Percentiles rank a stretch among this genome's conserved stretches.
These are phyloP conservation scores for Tolypocladium sp. DNA, from an alignment of 2,329 filamentous ascomycete species.

Conservation along the genomic window DNA sequence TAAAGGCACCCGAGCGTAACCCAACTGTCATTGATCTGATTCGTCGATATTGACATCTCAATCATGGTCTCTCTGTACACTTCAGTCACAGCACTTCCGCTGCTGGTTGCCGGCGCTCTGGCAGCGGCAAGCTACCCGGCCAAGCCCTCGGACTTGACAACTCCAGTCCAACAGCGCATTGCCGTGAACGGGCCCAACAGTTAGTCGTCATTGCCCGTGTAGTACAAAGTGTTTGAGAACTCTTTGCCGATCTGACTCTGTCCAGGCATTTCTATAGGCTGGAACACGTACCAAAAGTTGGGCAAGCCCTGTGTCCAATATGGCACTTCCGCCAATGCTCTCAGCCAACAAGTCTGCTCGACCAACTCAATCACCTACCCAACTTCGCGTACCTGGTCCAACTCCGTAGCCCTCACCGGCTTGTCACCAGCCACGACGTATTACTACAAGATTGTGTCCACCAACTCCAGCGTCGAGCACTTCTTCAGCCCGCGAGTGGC, in stretches of 20 bases:
- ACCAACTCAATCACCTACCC: slow-evolving; percentile 37
- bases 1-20: neutral
- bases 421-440: slow-evolving; percentile 45
- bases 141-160: slow-evolving; percentile 39
- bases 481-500: slow-evolving; percentile 44
- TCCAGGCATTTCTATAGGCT: slow-evolving; percentile 41
- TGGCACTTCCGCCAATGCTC: slow-evolving; percentile 29
- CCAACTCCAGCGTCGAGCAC: slow-evolving; percentile 42
- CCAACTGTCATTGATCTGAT: neutral
- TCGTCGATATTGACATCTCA: neutral
- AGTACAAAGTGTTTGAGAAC: too few relatives aligned
- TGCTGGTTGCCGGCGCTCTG: slow-evolving; percentile 1
- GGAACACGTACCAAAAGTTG: slow-evolving; percentile 45
- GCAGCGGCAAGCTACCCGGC: slow-evolving; percentile 28
- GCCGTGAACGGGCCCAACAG: slow-evolving; percentile 39
- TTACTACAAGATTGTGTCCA: slow-evolving; percentile 50
- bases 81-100: neutral
- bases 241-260: too few relatives aligned
- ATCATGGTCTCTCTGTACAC: neutral
- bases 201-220: too few relatives aligned
- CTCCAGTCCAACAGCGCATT: slow-evolving; percentile 44
- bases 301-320: slow-evolving; percentile 40
- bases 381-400: slow-evolving; percentile 44
- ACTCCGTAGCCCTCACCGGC: slow-evolving; percentile 34
- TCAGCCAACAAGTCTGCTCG: slow-evolving; percentile 34